phyloP scores from a whole-genome alignment of 2,329 filamentous ascomycete genomes.

The Fusarium sp. region DNA sequence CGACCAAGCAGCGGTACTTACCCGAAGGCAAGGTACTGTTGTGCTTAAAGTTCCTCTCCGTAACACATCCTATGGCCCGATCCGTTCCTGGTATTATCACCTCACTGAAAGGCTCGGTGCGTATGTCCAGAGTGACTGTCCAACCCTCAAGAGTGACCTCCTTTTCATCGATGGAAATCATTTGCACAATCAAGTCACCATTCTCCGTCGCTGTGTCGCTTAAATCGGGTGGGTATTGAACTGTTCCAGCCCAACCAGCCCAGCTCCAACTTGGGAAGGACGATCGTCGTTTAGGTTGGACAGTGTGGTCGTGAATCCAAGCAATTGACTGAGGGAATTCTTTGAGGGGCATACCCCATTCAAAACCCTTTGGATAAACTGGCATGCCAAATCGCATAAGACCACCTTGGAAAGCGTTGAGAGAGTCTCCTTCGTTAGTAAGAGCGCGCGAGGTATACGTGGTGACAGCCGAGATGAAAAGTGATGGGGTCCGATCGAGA shows the following conservation, averaged over 20 bases:
- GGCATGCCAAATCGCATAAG: neutral
- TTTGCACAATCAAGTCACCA: neutral
- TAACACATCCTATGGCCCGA: slow-evolving; percentile 2
- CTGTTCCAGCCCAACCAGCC: neutral
- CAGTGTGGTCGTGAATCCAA: neutral
- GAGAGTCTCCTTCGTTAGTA: neutral
- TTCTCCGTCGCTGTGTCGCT: neutral
- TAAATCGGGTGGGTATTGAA: neutral
- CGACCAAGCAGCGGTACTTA: neutral
- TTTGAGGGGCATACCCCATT: slow-evolving; percentile 1
- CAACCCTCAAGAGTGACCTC: neutral
- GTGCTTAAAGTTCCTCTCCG: slow-evolving; percentile 3
- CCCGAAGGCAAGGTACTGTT: neutral
- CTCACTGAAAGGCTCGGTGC: neutral
- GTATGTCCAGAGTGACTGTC: neutral
- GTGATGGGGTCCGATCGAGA: neutral
- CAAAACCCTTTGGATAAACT: neutral
- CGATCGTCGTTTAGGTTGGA: fast-evolving
- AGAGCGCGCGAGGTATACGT: neutral
- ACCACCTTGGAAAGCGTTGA: neutral
- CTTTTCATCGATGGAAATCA: neutral
- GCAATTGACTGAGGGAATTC: neutral
- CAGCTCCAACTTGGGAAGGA: slow-evolving; percentile 1
- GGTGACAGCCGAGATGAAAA: neutral
- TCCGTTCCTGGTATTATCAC: neutral